These are phyloP conservation scores for Talaromyces rugulosus DNA, from an alignment of 2,329 filamentous ascomycete genomes.

Conservation along the genomic window DNA sequence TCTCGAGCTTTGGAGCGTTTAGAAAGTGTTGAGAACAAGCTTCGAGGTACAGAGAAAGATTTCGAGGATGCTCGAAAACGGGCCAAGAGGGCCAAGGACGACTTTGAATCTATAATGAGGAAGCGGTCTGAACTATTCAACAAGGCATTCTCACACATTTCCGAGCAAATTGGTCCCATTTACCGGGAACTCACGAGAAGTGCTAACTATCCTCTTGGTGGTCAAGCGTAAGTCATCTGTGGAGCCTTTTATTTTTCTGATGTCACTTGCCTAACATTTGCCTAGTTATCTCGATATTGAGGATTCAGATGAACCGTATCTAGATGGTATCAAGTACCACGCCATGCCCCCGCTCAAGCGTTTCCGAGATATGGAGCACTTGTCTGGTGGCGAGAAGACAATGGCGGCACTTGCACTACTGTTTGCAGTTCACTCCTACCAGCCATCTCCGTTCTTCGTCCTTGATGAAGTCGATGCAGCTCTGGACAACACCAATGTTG, in stretches of 20 bases:
- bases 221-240: conserved; percentile 53
- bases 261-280: conserved; percentile 1
- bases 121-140: conserved; percentile 88
- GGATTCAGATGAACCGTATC: conserved; percentile 92
- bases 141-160: conserved; percentile 91
- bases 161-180: conserved; percentile 86
- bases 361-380: conserved; percentile 98
- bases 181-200: conserved; percentile 94
- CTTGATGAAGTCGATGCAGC: conserved; percentile 97
- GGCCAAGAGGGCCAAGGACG: conserved; percentile 71
- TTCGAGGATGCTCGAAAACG: conserved; percentile 78
- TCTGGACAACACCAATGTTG: conserved; percentile 95
- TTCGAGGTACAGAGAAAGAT: conserved; percentile 80
- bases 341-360: conserved; percentile 98
- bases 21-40: conserved; percentile 75
- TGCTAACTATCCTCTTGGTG: conserved; percentile 87
- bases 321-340: conserved; percentile 95
- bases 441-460: conserved; percentile 95
- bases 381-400: conserved; percentile 96
- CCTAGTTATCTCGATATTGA: conserved; percentile 82
- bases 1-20: conserved; percentile 92
- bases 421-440: conserved; percentile 94
- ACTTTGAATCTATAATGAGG: conserved; percentile 76
- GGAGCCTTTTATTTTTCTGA: not conserved
- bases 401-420: conserved; percentile 96